phyloP scores from a whole-genome alignment of 768 basidiomycete species.

The Mycena olivaceomarginata region DNA sequence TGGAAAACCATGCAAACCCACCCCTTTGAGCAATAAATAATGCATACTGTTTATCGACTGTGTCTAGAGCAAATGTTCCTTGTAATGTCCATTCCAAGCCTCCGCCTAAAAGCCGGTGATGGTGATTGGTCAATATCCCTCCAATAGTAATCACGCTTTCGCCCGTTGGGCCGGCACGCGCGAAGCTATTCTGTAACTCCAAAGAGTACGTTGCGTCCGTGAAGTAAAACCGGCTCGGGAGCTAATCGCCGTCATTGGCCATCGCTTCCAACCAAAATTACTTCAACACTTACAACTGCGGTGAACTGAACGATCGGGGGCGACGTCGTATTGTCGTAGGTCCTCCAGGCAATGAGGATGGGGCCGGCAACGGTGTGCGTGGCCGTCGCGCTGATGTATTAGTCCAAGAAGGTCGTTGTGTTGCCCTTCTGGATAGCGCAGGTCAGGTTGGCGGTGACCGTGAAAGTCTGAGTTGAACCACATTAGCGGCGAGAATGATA shows the following conservation, averaged over 20 bases:
- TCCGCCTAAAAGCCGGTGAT: slow-evolving; percentile 32
- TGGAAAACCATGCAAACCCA: too few species aligned
- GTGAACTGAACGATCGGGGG: slow-evolving; percentile 35
- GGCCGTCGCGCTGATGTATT: slow-evolving; percentile 25
- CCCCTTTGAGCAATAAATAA: too few species aligned
- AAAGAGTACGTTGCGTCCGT: slow-evolving; percentile 27
- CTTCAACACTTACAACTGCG: slow-evolving; percentile 8
- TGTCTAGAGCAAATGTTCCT: too few species aligned
- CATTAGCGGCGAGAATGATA: neutral
- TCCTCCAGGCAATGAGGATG: slow-evolving; percentile 37
- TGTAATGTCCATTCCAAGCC: too few species aligned
- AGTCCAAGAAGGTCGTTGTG: slow-evolving; percentile 42
- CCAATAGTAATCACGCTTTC: slow-evolving; percentile 36
- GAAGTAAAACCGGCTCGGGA: slow-evolving; percentile 39
- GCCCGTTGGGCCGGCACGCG: slow-evolving; percentile 28
- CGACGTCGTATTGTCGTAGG: slow-evolving; percentile 30
- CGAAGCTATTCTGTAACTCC: slow-evolving; percentile 28
- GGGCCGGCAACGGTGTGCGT: slow-evolving; percentile 22
- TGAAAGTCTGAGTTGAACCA: slow-evolving; percentile 18
- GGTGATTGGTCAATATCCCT: slow-evolving; percentile 6
- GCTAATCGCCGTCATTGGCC: neutral
- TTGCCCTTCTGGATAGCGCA: slow-evolving; percentile 40
- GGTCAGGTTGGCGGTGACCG: slow-evolving; percentile 36
- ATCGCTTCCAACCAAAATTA: neutral
- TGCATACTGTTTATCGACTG: too few species aligned